Evolutionary conservation across 2,329 filamentous ascomycete species (phyloP), one percentile per base, ranked within the genome.

Genomic region (Colletotrichum eleusines): DNA sequence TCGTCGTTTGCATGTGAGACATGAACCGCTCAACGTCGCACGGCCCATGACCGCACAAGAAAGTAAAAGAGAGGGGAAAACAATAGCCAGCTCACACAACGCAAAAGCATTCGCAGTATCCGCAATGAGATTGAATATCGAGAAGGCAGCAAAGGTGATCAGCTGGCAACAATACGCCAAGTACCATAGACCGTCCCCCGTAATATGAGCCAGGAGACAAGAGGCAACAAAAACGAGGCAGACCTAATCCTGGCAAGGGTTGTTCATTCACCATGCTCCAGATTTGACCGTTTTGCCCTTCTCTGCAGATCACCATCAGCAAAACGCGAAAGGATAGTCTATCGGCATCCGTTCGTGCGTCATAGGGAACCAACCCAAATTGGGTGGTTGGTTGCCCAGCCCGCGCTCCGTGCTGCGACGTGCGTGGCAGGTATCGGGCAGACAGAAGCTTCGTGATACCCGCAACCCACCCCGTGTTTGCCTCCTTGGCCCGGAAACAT

Each of bases 221-320:
- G 28, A 60, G 54, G 59, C 33, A 51, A 28, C 28, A 65, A 20
- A 31, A 55, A 44, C 33, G 60, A 58, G 42, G 51, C 26, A 51
- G 51, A 44, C 26, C 66, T 31, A 9, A 14, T 11, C 51, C 35
- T 23, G 18, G 28, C 51, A 28, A 33, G 59, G 50, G 63, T n/a
- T n/a, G n/a, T n/a, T 70, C 63, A 55, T 66, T 53, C n/a, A 18
- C 26, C 26, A 5, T 11, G 35, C n/a, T 31, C 11, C 62, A 44
- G 44, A 63, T 54, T 54, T n/a, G 12, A 42, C 23, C 44, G 20
- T 31, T 69, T 53, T 53, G 23, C 50, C 54, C 46, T 66, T 33
- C 12, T 50, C 50, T 68, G 68, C 57, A 71, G 68, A 71, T 71
- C 68, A 28, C 58, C 42, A 71, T 71, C 50, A 46, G 51, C 58